These are phyloP conservation scores for Dothideomycetes sp. DNA, from an alignment of 2,329 filamentous ascomycete species.

Conservation along the genomic window DNA sequence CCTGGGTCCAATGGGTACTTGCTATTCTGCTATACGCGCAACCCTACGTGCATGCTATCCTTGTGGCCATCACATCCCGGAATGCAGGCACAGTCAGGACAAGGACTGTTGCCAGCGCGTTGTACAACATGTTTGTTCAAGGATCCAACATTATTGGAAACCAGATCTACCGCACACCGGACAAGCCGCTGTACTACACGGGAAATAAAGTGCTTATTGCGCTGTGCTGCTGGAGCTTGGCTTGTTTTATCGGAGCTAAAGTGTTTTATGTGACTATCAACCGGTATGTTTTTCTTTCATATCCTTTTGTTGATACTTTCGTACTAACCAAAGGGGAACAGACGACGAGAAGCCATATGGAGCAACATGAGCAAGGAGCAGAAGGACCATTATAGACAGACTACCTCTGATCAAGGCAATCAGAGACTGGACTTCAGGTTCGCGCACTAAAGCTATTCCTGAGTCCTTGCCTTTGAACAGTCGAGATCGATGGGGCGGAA, in stretches of 20 bases:
- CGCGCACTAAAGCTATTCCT: conserved; percentile 17
- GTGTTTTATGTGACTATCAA: conserved; percentile 44
- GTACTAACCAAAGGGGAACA: conserved; percentile 16
- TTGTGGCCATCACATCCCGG: conserved; percentile 50
- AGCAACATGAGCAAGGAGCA: conserved; percentile 37
- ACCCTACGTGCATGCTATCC: conserved; percentile 42
- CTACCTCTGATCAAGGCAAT: conserved; percentile 26
- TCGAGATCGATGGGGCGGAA: no score
- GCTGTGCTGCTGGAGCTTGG: conserved; percentile 39
- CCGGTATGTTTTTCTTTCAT: conserved; percentile 13
- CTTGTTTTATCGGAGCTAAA: conserved; percentile 40
- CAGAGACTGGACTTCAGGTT: conserved; percentile 30
- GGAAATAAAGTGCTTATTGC: conserved; percentile 45
- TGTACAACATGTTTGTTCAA: conserved; percentile 47
- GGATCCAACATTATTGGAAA: conserved; percentile 26
- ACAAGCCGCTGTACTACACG: conserved; percentile 37
- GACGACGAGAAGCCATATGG: conserved; percentile 35
- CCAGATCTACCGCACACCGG: conserved; percentile 4
- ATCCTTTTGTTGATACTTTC: conserved; percentile 7
- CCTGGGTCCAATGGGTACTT: conserved; percentile 27
- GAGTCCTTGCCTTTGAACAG: no score
- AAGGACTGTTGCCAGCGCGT: conserved; percentile 49
- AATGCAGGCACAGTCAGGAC: conserved; percentile 53
- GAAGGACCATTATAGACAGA: conserved; percentile 36
- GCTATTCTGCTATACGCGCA: conserved; percentile 28